Evolutionary conservation across 768 basidiomycete species (phyloP), one percentile per base, ranked within the genome.

Genomic region (Tricholoma bakamatsutake): DNA sequence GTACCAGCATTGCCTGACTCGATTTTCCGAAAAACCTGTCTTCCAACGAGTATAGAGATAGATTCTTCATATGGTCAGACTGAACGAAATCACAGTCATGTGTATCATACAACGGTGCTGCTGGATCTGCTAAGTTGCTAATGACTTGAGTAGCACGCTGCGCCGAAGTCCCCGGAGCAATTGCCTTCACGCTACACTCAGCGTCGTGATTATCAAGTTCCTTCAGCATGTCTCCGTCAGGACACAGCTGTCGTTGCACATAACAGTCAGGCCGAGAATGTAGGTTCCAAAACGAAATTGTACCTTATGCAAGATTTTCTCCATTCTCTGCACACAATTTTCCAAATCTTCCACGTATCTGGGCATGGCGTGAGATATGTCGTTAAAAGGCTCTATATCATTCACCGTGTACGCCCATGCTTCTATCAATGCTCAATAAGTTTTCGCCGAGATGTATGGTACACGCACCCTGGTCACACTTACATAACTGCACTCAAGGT

Each of bases 401-500:
- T 73, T 58, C 58, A 83, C 80, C 81, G 80, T 70, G 83, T 82
- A 4, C 81, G 79, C 1, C 83, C 84, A 17, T 84, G 80, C 69
- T 77, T 78, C 76, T 78, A 57, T 7, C 9, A 55, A 30, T 27
- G 8, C 9, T 17, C 49, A n/a, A 35, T 18, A 2, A 45, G 39
- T 35, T 54, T 8, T 11, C 21, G 7, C 40, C n/a, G 15, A 59
- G 39, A 49, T 40, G 42, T 1, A 9, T 50, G 12, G 6, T 12
- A 30, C 17, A 62, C 77, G 45, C 57, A 84, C 84, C 78, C 85
- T 86, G 21, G 83, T 83, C 1, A 81, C 78, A 65, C 86, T 83
- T 50, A 85, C 70, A 67, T 90, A 88, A 0, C 82, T 84, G 69
- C 87, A 90, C 5, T 84, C 80, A 42, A 78, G 76, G 59, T 74